These are phyloP conservation scores for Cydonia oblonga DNA, from an alignment of 331 rosid genomes.

Conservation along the genomic window DNA sequence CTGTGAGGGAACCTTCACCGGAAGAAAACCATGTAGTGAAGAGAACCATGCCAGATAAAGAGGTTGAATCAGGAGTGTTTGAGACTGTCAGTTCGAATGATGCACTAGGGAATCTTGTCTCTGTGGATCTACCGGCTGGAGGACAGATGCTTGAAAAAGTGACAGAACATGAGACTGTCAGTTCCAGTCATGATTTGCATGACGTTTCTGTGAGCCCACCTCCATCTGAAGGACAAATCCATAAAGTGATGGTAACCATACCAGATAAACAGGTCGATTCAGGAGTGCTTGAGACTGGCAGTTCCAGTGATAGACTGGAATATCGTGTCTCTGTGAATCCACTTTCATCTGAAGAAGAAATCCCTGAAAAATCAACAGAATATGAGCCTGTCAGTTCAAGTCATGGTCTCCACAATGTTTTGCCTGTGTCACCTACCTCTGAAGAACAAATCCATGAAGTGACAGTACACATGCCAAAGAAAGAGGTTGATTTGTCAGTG, in stretches of 20 bases:
- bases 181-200: constrained; percentile 2
- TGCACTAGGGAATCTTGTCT: constrained; percentile 7
- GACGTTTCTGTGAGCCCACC: constrained; percentile 9
- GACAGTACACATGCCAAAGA: constrained; percentile 15
- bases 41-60: constrained; percentile 20
- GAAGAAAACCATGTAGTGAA: constrained; percentile 8
- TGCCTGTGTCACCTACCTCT: constrained; percentile 5
- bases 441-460: constrained; percentile 14
- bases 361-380: constrained; percentile 4
- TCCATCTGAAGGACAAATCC: constrained; percentile 13
- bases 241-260: constrained; percentile 4
- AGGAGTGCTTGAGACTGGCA: constrained; percentile 12
- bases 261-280: constrained; percentile 13
- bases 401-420: constrained; percentile 8
- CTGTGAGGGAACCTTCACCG: constrained; percentile 9
- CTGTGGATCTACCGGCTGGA: constrained; percentile 16
- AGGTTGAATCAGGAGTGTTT: constrained; percentile 5
- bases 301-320: constrained; percentile 9
- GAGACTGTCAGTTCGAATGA: constrained; percentile 12
- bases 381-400: constrained; percentile 11
- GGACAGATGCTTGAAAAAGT: constrained; percentile 19
- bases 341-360: constrained; percentile 23
- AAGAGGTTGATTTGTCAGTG: constrained; percentile 11
- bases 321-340: constrained; percentile 9
- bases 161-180: constrained; percentile 8